A percentile compares a stretch with the other conserved stretches of the same genome.
phyloP scores from a whole-genome alignment of 225 moss, liverwort and hornwort species.

The Marchantia paleacea region DNA sequence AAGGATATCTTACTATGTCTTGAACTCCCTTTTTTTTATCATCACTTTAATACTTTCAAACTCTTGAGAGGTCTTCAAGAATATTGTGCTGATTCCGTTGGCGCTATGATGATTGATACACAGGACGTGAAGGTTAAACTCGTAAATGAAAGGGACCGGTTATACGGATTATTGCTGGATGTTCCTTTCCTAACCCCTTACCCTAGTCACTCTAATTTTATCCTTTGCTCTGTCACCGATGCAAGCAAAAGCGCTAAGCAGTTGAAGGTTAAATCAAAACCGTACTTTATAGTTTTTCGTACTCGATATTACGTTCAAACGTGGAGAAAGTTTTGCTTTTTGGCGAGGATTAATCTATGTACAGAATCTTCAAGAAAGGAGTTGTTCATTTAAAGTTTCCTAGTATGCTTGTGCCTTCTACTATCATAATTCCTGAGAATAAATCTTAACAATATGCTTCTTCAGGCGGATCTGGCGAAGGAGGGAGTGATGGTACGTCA shows the following conservation, averaged over 20 bases:
- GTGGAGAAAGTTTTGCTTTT: not conserved
- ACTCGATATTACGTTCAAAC: not conserved
- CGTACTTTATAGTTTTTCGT: not conserved
- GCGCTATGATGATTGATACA: not conserved
- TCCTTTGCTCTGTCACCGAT: constrained; percentile 68
- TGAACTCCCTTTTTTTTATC: too few species aligned
- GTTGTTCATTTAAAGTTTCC: not conserved
- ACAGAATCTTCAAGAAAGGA: not conserved
- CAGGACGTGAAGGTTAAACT: constrained; percentile 90
- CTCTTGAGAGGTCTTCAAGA: not conserved
- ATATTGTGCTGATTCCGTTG: not conserved
- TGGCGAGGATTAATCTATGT: not conserved
- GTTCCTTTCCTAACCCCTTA: constrained; percentile 74
- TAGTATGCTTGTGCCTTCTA: too few species aligned
- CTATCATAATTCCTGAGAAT: not conserved
- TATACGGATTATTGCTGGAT: constrained; percentile 61
- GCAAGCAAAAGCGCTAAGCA: constrained; percentile 69
- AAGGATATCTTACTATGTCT: too few species aligned
- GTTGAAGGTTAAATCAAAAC: constrained; percentile 58
- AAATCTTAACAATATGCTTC: not conserved
- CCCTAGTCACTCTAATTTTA: constrained; percentile 85
- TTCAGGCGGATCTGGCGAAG: constrained; percentile 62
- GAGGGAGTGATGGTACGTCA: constrained; percentile 97
- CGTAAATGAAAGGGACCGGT: constrained; percentile 71
- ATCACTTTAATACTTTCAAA: too few species aligned